Evolutionary conservation across 1,139 yeast species (phyloP), one percentile per base, ranked within the genome.

Genomic region (Eremothecium gossypii): DNA sequence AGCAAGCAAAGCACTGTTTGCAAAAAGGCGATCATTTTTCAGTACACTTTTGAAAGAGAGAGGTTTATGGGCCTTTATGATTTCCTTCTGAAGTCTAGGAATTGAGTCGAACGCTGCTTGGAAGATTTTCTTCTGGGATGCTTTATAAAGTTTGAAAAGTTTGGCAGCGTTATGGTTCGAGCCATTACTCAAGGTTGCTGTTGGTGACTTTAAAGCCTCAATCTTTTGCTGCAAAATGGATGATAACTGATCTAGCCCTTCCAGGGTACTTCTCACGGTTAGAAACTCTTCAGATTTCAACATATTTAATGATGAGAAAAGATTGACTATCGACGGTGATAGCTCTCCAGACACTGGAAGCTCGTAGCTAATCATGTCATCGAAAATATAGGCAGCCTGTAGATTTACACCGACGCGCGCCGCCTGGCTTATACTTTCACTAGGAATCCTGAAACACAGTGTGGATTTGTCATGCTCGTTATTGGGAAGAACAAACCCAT

Each of bases 401-500:
- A 53, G 36, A 11, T 47, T 45, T 3, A 59, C 47, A 2, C 62
- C 64, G 33, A 39, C 43, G 7, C 41, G 39, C 13, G 45, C 39
- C 2, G 57, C 57, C 20, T 33, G 33, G 10, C 29, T 31, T 3
- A 58, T 45, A 4, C 47, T 41, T n/a, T 51, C 62, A 3, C 52
- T 39, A 0, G 76, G 75, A n/a, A 72, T 60, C 54, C 67, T 77
- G 50, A 77, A 67, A 51, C 73, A 32, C 42, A 77, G 64, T 0
- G 83, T 77, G 1, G 83, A 77, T 2, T 74, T 63, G 52, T 87
- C 96, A 38, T 74, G 74, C 1, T 65, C 60, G 54, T 85, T 86
- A 33, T 73, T 64, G 17, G 74, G 73, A 2, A 82, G 43, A 20
- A 79, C 76, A 62, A 86, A 86, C 0, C 96, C 96, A 53, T 74